Conservation (phyloP, 2,329 filamentous ascomycete species). For the Aspergillus ruber region DNA sequence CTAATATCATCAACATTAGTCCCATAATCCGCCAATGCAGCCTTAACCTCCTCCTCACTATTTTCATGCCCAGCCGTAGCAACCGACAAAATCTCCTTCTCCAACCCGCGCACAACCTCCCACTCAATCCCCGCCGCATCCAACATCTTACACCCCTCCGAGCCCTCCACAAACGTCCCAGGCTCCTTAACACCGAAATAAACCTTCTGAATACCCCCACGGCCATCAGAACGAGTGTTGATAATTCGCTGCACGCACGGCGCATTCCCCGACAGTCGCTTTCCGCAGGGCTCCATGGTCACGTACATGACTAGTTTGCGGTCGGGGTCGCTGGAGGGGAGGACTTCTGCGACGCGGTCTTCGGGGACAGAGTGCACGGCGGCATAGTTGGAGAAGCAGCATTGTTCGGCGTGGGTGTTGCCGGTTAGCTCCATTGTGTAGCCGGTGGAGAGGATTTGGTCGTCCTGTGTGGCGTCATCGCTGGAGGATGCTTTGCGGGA, state of each 20-base stretch:
- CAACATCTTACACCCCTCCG: constrained; percentile 65
- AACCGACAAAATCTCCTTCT: constrained; percentile 71
- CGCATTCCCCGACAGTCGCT: constrained; percentile 40
- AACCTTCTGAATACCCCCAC: constrained; percentile 64
- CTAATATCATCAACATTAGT: constrained; percentile 35
- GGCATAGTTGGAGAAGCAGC: constrained; percentile 67
- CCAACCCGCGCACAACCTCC: constrained; percentile 65
- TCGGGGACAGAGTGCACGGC: constrained; percentile 28
- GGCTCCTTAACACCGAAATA: constrained; percentile 87
- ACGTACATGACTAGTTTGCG: constrained; percentile 68
- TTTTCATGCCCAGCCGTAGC: constrained; percentile 73
- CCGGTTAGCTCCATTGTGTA: constrained; percentile 86
- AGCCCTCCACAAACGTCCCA: constrained; percentile 79
- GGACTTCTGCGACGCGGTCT: constrained; percentile 36
- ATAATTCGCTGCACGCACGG: constrained; percentile 71
- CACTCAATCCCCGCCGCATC: constrained; percentile 67
- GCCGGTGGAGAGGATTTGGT: constrained; percentile 66
- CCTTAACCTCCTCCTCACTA: constrained; percentile 22
- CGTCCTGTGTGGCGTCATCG: constrained; percentile 18
- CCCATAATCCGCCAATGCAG: constrained; percentile 20
- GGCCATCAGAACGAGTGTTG: constrained; percentile 37
- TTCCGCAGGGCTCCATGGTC: constrained; percentile 63
- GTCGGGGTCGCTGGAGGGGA: constrained; percentile 25
- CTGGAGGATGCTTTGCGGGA: constrained; percentile 16
- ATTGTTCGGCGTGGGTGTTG: constrained; percentile 96